Base-by-base conservation (phyloP, 2,329 filamentous ascomycete genomes). In the Ascochyta viciae-villosae region DNA sequence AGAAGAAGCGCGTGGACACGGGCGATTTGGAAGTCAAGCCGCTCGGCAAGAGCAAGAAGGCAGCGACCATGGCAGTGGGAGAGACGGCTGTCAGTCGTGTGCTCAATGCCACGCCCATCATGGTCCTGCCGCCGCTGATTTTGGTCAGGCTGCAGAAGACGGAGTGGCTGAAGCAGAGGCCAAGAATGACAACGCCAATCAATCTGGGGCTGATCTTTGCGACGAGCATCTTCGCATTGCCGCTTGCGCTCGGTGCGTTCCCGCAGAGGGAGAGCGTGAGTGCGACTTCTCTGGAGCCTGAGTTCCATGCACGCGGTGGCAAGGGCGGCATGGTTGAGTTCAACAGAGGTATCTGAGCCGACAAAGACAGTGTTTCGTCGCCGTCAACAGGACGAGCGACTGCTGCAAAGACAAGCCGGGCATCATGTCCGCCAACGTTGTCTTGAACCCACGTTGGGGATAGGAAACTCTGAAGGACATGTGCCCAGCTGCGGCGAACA, bases 61-160 rank as follows among this genome's bases (percentile, higher is more conserved):
- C 95, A 1, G 95, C 95, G 10, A 90, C 88, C 26, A 77, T 98
- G 19, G 95, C 95, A 10, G 95, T 99, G 1, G 89, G 88, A 58
- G 94, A 99, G 82, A 99, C 95, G 43, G 95, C 95, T 2, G 81
- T 96, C 41, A 95, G 90, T 65, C 87, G 95, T 57, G 93, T 98
- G 57, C 83, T 98, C 68, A 99, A 98, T 77, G 90, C 92, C 58
- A 96, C 91, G 12, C 95, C 95, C 10, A 95, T 99, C 79, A 99
- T 99, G 95, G 92, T 96, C 13, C 82, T 99, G 41, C 95, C 95
- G 38, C 92, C 95, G 22, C 81, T 99, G 73, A 79, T 96, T 23
- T 83, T 99, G 50, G 90, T 98, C 48, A 84, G 87, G 64, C 81
- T 99, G 67, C 93, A 99, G 82, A 85, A 88, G 77, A 90, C 87